These are phyloP conservation scores for Trichoderma gamsii DNA, from an alignment of 495 filamentous ascomycete genomes.

Conservation along the genomic window DNA sequence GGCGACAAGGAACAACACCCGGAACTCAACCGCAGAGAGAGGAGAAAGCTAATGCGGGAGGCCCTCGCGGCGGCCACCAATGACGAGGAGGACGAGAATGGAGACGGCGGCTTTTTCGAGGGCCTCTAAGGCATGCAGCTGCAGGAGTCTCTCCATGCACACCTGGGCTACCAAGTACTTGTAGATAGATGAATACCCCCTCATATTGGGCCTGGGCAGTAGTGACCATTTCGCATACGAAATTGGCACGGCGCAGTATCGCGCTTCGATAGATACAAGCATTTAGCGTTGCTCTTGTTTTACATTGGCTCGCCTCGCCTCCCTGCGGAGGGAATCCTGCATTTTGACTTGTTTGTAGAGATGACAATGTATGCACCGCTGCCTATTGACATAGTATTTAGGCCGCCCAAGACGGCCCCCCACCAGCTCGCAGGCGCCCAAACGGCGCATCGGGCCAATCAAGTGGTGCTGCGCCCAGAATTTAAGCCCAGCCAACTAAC, in stretches of 20 bases:
- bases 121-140: slow-evolving; percentile 12
- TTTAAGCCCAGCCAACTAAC: not conserved
- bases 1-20: not conserved
- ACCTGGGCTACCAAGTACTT: not conserved
- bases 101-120: slow-evolving; percentile 29
- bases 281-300: not conserved
- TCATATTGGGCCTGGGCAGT: not conserved
- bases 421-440: not conserved
- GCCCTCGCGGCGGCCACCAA: not conserved
- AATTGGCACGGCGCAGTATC: not conserved
- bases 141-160: not conserved
- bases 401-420: not conserved
- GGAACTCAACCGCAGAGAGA: slow-evolving; percentile 12
- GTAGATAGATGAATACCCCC: not conserved
- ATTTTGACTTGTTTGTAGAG: no score
- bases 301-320: no score
- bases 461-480: not conserved
- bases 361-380: not conserved
- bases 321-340: no score
- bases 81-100: slow-evolving; percentile 16
- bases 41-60: slow-evolving; percentile 14
- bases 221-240: not conserved
- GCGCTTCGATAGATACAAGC: not conserved
- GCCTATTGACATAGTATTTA: not conserved
- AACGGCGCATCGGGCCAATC: not conserved